These are phyloP conservation scores for Lavandula angustifolia DNA, from an alignment of 257 asterid genomes.

Conservation along the genomic window DNA sequence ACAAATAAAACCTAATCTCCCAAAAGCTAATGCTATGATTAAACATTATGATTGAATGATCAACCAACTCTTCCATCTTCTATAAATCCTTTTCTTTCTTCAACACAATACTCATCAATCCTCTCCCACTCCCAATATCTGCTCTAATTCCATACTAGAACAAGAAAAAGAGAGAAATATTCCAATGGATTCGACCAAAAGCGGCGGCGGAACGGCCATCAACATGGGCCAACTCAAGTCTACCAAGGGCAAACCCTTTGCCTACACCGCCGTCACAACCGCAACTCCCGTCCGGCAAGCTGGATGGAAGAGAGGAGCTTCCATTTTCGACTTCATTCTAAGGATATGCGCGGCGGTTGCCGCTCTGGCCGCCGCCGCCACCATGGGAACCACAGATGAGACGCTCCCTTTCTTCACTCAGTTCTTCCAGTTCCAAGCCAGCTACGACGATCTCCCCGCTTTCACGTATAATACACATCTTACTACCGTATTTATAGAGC, in stretches of 20 bases:
- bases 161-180: neutral
- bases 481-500: too few species aligned
- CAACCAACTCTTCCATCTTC: neutral
- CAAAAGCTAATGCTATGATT: slow-evolving; percentile 1
- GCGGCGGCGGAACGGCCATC: slow-evolving; percentile 31
- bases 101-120: slow-evolving; percentile 7
- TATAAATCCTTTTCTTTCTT: slow-evolving; percentile 29
- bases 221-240: slow-evolving; percentile 36
- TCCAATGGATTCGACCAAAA: slow-evolving; percentile 32
- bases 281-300: slow-evolving; percentile 23
- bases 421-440: slow-evolving; percentile 58
- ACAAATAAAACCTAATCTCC: slow-evolving; percentile 1
- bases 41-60: slow-evolving; percentile 2
- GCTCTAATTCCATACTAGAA: neutral
- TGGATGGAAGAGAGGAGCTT: slow-evolving; percentile 42
- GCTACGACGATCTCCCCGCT: slow-evolving; percentile 51
- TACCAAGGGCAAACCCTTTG: slow-evolving; percentile 26
- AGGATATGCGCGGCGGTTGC: slow-evolving; percentile 44
- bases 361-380: slow-evolving; percentile 44
- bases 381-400: slow-evolving; percentile 59
- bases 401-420: slow-evolving; percentile 56
- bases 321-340: slow-evolving; percentile 46
- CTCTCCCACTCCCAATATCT: neutral
- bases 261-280: slow-evolving; percentile 24
- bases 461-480: slow-evolving; percentile 34